Base-by-base conservation (phyloP, 2,329 filamentous ascomycete genomes). In the Apiospora kogelbergensis region DNA sequence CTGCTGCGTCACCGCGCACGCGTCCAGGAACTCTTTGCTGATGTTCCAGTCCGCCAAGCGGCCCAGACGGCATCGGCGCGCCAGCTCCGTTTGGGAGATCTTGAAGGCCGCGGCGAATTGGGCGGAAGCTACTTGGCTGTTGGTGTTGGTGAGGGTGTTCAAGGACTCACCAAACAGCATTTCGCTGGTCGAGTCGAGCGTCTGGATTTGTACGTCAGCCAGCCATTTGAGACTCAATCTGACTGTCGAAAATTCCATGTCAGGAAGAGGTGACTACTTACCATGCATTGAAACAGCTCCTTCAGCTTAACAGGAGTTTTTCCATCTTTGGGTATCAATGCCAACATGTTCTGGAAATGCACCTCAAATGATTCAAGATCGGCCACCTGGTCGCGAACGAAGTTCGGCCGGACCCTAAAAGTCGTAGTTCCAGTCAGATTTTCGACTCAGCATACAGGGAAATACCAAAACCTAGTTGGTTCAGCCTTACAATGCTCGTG, bases 401-500 rank as follows among this genome's bases (percentile, higher is more conserved):
- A 66, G 30, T 66, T 66, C 5, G 65, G 65, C 17, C 65, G 65
- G 1, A 66, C 65, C 24, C 65, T 66, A 53, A 2, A 46, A 17
- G 2, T 33, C 33, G 33, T 37, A 22, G 1, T 9, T 2, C 13
- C 11, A 1, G 30, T 60, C 17, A 60, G 30, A n/a, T 37, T 20
- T 11, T 1, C 6, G 6, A 2, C 11, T 13, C 15, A n/a, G 10
- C 7, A 6, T 6, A 24, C 11, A 26, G 10, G 5, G 33, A 33
- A 7, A 33, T 33, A 7, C 7, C 33, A 33, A 33, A 33, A 33
- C 33, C 13, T 2, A 11, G 5, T 11, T 45, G 42, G 24, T 3
- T 13, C 6, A 1, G 11, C 13, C 65, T 53, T 48, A 80, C 73
- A 88, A 79, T 5, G 83, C 80, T 11, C 86, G 80, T 0, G 83